These are phyloP conservation scores for Effrenium voratum DNA, from an alignment of 73 alveolate species.

Conservation along the genomic window DNA sequence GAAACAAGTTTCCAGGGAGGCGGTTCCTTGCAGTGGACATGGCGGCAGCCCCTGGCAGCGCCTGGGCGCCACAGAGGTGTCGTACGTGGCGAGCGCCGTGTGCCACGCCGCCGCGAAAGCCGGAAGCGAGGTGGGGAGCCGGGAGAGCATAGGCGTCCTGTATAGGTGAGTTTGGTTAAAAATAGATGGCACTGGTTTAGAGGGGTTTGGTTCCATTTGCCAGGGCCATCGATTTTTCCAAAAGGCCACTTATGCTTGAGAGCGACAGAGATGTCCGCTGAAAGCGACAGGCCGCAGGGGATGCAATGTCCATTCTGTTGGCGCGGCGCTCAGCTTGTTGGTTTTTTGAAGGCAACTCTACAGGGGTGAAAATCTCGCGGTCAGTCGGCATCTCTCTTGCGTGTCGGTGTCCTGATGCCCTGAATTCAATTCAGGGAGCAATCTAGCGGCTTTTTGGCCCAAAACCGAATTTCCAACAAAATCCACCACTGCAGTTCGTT, in stretches of 20 bases:
- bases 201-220: too few relatives aligned
- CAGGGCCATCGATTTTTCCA: background rate
- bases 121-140: constrained; percentile 25
- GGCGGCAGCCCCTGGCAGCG: too few relatives aligned
- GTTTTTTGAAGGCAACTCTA: background rate
- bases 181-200: too few relatives aligned
- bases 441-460: too few relatives aligned
- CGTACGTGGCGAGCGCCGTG: constrained; percentile 64
- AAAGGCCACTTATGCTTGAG: too few relatives aligned
- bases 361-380: background rate
- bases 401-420: background rate
- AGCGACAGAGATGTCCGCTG: too few relatives aligned
- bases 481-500: too few relatives aligned
- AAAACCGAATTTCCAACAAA: too few relatives aligned
- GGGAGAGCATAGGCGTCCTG: background rate
- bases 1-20: background rate
- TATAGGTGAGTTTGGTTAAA: background rate
- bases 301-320: constrained; percentile 67
- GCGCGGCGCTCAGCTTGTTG: background rate
- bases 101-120: constrained; percentile 67
- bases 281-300: background rate
- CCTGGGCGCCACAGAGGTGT: background rate
- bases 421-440: too few relatives aligned
- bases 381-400: background rate
- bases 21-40: too few relatives aligned